Conservation (phyloP, 2,329 filamentous ascomycete genomes). For the Penicillium verrucosum region DNA sequence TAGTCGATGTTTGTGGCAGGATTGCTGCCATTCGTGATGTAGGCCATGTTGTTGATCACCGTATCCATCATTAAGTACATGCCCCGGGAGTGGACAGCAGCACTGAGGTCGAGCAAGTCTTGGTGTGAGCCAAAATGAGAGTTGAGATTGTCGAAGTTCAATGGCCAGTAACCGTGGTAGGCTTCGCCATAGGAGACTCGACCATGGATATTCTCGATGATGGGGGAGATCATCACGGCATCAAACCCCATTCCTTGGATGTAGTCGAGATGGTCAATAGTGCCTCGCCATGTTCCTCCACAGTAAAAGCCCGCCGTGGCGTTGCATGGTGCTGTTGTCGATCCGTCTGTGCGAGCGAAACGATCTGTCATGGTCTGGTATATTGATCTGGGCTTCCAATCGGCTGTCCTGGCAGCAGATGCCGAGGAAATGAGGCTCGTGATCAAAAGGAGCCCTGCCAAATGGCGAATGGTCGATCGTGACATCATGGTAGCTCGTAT, state of each 20-base stretch:
- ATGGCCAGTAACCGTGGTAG: constrained; percentile 52
- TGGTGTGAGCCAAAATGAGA: constrained; percentile 48
- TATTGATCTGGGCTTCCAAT: constrained; percentile 44
- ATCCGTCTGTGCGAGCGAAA: constrained; percentile 44
- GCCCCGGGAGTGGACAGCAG: constrained; percentile 44
- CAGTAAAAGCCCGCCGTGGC: constrained; percentile 42
- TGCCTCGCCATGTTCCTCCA: constrained; percentile 51
- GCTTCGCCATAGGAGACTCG: constrained; percentile 43
- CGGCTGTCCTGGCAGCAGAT: constrained; percentile 25
- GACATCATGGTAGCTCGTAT: constrained; percentile 11
- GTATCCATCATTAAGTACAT: constrained; percentile 56
- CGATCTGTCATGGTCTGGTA: constrained; percentile 50
- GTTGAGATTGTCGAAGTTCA: constrained; percentile 50
- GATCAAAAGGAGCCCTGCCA: not conserved
- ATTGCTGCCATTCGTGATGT: constrained; percentile 27
- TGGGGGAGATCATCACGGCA: constrained; percentile 46
- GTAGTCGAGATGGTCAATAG: constrained; percentile 50
- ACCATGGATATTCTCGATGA: constrained; percentile 40
- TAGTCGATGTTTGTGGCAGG: constrained; percentile 26
- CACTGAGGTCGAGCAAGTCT: constrained; percentile 48
- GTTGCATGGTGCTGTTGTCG: constrained; percentile 32
- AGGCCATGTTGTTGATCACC: constrained; percentile 50
- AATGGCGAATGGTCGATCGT: not conserved
- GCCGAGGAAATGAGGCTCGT: constrained; percentile 8
- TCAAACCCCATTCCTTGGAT: constrained; percentile 51